These are phyloP conservation scores for Xylaria sp. DNA, from an alignment of 2,329 filamentous ascomycete species.

Conservation along the genomic window DNA sequence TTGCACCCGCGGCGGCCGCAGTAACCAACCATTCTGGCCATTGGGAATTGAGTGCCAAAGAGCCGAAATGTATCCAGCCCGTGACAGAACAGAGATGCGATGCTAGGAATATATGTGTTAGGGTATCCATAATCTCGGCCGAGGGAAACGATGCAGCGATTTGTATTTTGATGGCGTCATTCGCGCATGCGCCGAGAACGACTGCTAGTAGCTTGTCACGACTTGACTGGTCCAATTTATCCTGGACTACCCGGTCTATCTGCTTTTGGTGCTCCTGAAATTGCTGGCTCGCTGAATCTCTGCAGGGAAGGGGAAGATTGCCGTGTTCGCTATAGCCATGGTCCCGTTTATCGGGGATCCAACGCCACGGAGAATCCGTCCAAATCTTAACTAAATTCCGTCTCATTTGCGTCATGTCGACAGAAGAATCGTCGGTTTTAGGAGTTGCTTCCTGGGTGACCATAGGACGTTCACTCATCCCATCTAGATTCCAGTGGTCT, in stretches of 20 bases:
- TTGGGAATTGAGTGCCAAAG: slow-evolving; percentile 64
- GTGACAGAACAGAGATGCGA: slow-evolving; percentile 66
- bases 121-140: slow-evolving; percentile 59
- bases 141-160: slow-evolving; percentile 69
- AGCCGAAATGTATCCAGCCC: slow-evolving; percentile 70
- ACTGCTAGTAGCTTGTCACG: slow-evolving; percentile 73
- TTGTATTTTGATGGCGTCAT: slow-evolving; percentile 58
- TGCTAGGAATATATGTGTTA: slow-evolving; percentile 69
- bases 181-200: slow-evolving; percentile 67
- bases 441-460: slow-evolving; percentile 44
- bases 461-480: slow-evolving; percentile 44
- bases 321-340: slow-evolving; percentile 56
- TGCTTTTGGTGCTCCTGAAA: slow-evolving; percentile 53
- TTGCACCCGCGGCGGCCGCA: slow-evolving; percentile 70
- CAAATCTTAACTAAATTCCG: slow-evolving; percentile 59
- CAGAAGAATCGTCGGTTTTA: slow-evolving; percentile 51
- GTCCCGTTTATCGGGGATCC: slow-evolving; percentile 58
- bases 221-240: slow-evolving; percentile 57
- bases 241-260: slow-evolving; percentile 54
- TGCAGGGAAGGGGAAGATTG: slow-evolving; percentile 56
- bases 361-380: slow-evolving; percentile 63
- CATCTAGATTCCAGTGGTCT: slow-evolving; percentile 60
- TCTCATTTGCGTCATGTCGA: slow-evolving; percentile 59
- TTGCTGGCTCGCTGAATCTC: slow-evolving; percentile 52
- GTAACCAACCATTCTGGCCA: slow-evolving; percentile 68